Evolutionary conservation across 768 basidiomycete genomes (phyloP), one percentile per base, ranked within the genome.

Genomic region (Suillus paluster): DNA sequence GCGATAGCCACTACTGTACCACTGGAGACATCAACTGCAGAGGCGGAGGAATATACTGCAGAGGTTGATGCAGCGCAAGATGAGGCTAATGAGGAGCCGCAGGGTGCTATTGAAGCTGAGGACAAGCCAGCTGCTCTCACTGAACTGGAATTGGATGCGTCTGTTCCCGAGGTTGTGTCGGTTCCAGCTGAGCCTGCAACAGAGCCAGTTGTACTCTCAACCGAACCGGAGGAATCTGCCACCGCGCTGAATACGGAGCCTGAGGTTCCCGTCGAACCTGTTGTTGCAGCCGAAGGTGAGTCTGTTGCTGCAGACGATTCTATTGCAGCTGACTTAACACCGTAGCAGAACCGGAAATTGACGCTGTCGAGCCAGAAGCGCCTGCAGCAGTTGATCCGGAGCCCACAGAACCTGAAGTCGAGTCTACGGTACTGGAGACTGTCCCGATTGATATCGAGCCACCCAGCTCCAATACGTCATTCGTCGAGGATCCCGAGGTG

Each of bases 401-500:
- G 30, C 19, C 19, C 19, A 50, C 19, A 33, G 49, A 50, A 21
- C 34, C 53, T 14, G 57, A 30, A n/a, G 27, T 19, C 53, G 27
- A 58, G 7, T 11, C 46, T 46, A 19, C 10, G 27, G 27, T 23
- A 19, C 19, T 21, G n/a, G 57, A 50, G 27, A 56, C 57, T 23
- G 36, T 59, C 14, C 15, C 46, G 27, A 59, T 59, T 10, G 61
- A 42, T 19, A 27, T 62, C 15, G 61, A 61, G 45, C n/a, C 55
- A 44, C 60, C 60, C 23, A 57, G 53, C 33, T 45, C 60, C 21
- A 57, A 27, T 17, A 23, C 6, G 3, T 61, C 60, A 17, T 45
- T 61, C 41, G 12, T 57, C 3, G 60, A 61, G 39, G 60, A 61
- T 36, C 54, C 60, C 9, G 55, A 61, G 30, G 39, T 61, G 19